Percentiles rank a stretch among this genome's conserved stretches.
These are phyloP conservation scores for Boletus pseudopeckii DNA, from an alignment of 768 basidiomycete species.

Conservation along the genomic window DNA sequence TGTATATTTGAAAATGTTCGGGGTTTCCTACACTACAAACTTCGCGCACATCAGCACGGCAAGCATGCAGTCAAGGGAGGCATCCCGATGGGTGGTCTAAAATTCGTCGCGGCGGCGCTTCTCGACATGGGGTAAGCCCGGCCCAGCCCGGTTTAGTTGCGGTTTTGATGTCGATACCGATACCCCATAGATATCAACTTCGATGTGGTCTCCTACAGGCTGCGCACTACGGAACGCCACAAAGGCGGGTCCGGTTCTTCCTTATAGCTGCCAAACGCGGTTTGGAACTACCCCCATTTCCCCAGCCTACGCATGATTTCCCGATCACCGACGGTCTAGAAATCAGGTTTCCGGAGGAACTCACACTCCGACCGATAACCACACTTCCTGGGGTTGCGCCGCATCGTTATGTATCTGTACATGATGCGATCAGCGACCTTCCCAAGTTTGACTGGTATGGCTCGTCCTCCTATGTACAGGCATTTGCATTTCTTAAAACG, in stretches of 20 bases:
- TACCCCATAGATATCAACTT: constrained; percentile 39
- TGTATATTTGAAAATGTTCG: constrained; percentile 50
- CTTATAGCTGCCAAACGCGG: constrained; percentile 40
- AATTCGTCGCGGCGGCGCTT: constrained; percentile 58
- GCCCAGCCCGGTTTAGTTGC: background rate
- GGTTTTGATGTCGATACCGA: background rate
- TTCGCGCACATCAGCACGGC: constrained; percentile 36
- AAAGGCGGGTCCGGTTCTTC: constrained; percentile 47
- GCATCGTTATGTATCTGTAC: constrained; percentile 56
- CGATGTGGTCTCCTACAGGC: constrained; percentile 44
- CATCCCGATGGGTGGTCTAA: constrained; percentile 70
- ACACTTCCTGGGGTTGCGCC: constrained; percentile 50
- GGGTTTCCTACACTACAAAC: constrained; percentile 41
- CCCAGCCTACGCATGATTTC: constrained; percentile 44
- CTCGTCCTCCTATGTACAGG: background rate
- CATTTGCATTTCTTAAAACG: background rate
- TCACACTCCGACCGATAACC: constrained; percentile 41
- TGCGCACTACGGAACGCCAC: constrained; percentile 47
- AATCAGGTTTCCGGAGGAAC: constrained; percentile 48
- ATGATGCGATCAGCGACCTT: constrained; percentile 73
- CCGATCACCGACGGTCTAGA: constrained; percentile 40
- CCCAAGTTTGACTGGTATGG: constrained; percentile 70
- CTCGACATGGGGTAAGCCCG: constrained; percentile 60
- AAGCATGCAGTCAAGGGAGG: constrained; percentile 56
- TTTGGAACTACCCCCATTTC: constrained; percentile 36